phyloP scores from a whole-genome alignment of 305 asterid species.

The Fraxinus sp. region DNA sequence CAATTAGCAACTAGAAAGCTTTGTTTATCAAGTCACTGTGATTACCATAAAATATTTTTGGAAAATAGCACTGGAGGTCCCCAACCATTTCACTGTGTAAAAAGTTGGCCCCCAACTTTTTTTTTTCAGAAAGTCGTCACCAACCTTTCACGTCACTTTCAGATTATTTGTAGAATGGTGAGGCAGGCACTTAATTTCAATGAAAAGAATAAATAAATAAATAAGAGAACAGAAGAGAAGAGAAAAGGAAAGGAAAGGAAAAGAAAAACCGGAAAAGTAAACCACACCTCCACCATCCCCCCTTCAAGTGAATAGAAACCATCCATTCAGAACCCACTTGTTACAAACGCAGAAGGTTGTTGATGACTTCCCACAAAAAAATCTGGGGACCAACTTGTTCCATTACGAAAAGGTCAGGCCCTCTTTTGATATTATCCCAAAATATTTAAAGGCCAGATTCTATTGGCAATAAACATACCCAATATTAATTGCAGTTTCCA shows the following conservation, averaged over 20 bases:
- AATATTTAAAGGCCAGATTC: constrained; percentile 17
- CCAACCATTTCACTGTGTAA: neutral
- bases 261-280: neutral
- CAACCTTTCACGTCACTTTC: constrained; percentile 7
- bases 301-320: neutral
- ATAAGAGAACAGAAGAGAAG: neutral
- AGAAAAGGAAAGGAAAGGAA: neutral
- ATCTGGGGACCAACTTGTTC: neutral
- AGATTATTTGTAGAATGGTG: neutral
- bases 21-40: constrained; percentile 11
- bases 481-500: constrained; percentile 94
- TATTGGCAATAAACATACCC: constrained; percentile 58
- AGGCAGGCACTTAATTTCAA: neutral
- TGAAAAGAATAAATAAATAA: neutral
- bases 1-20: constrained; percentile 17
- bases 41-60: constrained; percentile 14
- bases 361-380: neutral
- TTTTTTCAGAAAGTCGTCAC: neutral
- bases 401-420: neutral
- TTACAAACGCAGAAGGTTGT: neutral
- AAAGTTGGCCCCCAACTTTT: neutral
- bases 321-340: neutral
- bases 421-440: neutral
- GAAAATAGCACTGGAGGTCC: neutral
- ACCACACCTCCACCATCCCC: neutral